Percentiles rank a stretch among this genome's conserved stretches.
Conservation (phyloP, 2,329 filamentous ascomycete species). For the Xylaria sp. region DNA sequence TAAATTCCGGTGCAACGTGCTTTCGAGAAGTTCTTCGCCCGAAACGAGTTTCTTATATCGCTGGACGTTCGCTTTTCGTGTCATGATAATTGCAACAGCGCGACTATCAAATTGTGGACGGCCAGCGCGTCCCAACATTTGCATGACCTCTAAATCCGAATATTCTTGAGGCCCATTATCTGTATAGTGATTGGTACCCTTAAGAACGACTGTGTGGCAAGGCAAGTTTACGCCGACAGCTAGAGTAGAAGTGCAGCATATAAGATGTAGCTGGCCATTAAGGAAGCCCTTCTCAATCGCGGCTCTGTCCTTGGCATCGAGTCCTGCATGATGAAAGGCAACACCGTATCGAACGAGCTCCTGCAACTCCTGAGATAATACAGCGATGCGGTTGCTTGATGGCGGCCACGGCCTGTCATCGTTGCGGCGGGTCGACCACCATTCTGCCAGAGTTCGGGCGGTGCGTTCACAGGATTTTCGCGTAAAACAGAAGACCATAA, state of each 20-base stretch:
- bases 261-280: slow-evolving; percentile 77
- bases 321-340: slow-evolving; percentile 84
- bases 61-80: slow-evolving; percentile 69
- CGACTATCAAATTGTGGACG: slow-evolving; percentile 84
- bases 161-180: slow-evolving; percentile 74
- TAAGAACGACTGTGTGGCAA: slow-evolving; percentile 84
- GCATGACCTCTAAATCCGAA: slow-evolving; percentile 86
- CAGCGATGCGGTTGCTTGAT: slow-evolving; percentile 61
- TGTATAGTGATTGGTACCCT: slow-evolving; percentile 77
- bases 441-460: slow-evolving; percentile 72
- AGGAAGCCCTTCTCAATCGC: slow-evolving; percentile 76
- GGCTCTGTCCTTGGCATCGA: slow-evolving; percentile 71
- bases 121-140: slow-evolving; percentile 88
- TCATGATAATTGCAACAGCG: slow-evolving; percentile 83
- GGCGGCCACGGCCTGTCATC: slow-evolving; percentile 71
- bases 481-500: slow-evolving; percentile 86
- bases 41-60: slow-evolving; percentile 80
- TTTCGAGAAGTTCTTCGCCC: slow-evolving; percentile 79
- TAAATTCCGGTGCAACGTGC: slow-evolving; percentile 79
- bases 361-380: slow-evolving; percentile 70
- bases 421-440: slow-evolving; percentile 67
- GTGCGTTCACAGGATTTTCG: slow-evolving; percentile 76
- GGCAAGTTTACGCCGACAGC: slow-evolving; percentile 87
- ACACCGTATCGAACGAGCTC: slow-evolving; percentile 66
- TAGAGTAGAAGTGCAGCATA: slow-evolving; percentile 88